phyloP scores from a whole-genome alignment of 345 rosid genomes.

The Punica granatum region DNA sequence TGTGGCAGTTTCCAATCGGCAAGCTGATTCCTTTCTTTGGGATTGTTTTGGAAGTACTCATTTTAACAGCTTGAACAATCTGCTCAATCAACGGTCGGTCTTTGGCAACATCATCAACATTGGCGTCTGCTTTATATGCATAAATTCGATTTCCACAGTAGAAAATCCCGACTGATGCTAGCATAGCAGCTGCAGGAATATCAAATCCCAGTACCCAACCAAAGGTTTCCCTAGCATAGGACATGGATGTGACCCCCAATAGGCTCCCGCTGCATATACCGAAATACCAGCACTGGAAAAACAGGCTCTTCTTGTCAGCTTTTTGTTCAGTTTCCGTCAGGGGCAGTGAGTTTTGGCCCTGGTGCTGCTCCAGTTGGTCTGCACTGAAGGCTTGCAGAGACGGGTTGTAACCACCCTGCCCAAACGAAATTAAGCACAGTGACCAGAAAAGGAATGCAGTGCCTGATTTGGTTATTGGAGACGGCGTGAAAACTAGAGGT shows the following conservation, averaged over 20 bases:
- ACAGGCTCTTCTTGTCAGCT: constrained; percentile 38
- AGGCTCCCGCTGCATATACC: constrained; percentile 83
- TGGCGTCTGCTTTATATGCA: constrained; percentile 25
- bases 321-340: constrained; percentile 38
- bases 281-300: constrained; percentile 94
- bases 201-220: constrained; percentile 95
- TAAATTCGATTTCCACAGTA: constrained; percentile 49
- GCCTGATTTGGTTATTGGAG: constrained; percentile 27
- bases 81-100: constrained; percentile 18
- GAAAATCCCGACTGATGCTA: constrained; percentile 39
- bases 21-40: constrained; percentile 19
- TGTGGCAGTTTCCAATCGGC: constrained; percentile 28
- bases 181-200: constrained; percentile 66
- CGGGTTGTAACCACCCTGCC: constrained; percentile 77
- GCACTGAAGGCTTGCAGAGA: constrained; percentile 90
- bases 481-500: constrained; percentile 39
- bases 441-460: constrained; percentile 60
- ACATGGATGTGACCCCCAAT: constrained; percentile 69
- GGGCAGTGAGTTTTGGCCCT: too few species aligned
- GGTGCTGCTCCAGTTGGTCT: constrained; percentile 52
- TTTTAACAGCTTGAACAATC: constrained; percentile 29
- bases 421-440: constrained; percentile 64
- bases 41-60: constrained; percentile 15
- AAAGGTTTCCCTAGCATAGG: constrained; percentile 72
- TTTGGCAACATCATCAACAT: constrained; percentile 7